Evolutionary conservation across 306 rosid genomes (phyloP).

Genomic region (Prunus mira): DNA sequence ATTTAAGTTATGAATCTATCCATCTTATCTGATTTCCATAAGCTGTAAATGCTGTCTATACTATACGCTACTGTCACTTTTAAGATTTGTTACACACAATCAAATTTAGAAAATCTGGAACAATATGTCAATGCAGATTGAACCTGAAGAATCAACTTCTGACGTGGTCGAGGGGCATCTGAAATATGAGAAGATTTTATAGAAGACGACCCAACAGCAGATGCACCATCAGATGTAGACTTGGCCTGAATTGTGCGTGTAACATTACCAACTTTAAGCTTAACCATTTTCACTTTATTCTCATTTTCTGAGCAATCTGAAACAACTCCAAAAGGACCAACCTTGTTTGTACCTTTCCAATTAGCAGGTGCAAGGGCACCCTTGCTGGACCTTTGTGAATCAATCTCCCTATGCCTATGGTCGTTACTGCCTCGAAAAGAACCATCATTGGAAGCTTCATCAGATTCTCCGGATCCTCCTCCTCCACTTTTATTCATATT

Average conservation of each 20-base stretch:
- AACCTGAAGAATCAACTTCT: constrained; percentile 24
- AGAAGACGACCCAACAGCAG: constrained; percentile 22
- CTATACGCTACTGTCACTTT: not conserved
- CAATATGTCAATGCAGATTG: not conserved
- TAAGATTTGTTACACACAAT: not conserved
- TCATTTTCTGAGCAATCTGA: constrained; percentile 18
- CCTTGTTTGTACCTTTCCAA: constrained; percentile 15
- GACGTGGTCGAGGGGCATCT: constrained; percentile 25
- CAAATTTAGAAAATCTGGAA: not conserved
- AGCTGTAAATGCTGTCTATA: not conserved
- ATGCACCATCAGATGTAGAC: constrained; percentile 28
- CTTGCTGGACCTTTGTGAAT: constrained; percentile 21
- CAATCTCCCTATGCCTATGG: constrained; percentile 20
- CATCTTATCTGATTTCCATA: not conserved
- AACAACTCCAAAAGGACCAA: not conserved
- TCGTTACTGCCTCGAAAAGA: constrained; percentile 33
- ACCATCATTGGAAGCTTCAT: constrained; percentile 35
- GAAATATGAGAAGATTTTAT: constrained; percentile 26
- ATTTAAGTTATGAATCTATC: not conserved
- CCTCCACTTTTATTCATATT: constrained; percentile 23
- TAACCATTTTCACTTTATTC: constrained; percentile 32
- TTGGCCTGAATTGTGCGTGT: constrained; percentile 31
- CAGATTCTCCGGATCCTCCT: constrained; percentile 36
- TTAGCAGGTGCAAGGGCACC: constrained; percentile 35
- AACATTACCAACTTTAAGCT: constrained; percentile 33